These are phyloP conservation scores for Arthrobotrys musiformis DNA, from an alignment of 2,329 filamentous ascomycete species.

Conservation along the genomic window DNA sequence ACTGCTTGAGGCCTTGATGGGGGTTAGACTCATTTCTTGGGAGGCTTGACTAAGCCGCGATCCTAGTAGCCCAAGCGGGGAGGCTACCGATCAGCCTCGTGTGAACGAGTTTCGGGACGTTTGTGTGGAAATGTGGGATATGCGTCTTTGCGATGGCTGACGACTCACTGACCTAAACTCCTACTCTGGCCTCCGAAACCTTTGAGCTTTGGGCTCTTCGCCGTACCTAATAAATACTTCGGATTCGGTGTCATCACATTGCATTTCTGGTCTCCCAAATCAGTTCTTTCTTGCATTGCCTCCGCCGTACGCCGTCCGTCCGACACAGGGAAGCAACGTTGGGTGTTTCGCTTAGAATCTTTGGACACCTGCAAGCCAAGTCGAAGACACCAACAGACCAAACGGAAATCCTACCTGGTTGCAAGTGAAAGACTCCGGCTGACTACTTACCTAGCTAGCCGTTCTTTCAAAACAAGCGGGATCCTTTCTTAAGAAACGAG, in stretches of 20 bases:
- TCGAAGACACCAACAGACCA: conserved; percentile 15
- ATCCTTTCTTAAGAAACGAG: conserved; percentile 8
- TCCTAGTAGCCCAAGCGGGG: conserved; percentile 27
- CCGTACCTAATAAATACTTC: conserved; percentile 27
- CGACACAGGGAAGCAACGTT: conserved; percentile 25
- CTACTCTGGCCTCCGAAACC: conserved; percentile 16
- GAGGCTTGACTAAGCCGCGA: conserved; percentile 37
- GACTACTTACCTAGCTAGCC: conserved; percentile 7
- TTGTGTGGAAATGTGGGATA: conserved; percentile 29
- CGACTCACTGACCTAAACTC: conserved; percentile 27
- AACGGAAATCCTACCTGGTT: conserved; percentile 31
- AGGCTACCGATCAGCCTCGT: conserved; percentile 54
- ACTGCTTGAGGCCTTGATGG: background rate
- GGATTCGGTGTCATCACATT: conserved; percentile 3
- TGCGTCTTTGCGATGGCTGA: conserved; percentile 37
- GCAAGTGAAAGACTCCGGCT: conserved; percentile 9
- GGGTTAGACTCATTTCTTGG: conserved; percentile 32
- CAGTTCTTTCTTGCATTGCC: conserved; percentile 10
- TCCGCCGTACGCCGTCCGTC: conserved; percentile 13
- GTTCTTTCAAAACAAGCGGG: background rate
- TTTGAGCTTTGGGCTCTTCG: background rate
- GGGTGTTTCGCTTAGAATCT: conserved; percentile 37
- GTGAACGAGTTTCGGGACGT: conserved; percentile 32
- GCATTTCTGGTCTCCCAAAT: conserved; percentile 15
- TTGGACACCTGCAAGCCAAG: conserved; percentile 29